Base-by-base conservation (phyloP, 176 grass and related monocot species). In the Echinochloa phyllopogon region DNA sequence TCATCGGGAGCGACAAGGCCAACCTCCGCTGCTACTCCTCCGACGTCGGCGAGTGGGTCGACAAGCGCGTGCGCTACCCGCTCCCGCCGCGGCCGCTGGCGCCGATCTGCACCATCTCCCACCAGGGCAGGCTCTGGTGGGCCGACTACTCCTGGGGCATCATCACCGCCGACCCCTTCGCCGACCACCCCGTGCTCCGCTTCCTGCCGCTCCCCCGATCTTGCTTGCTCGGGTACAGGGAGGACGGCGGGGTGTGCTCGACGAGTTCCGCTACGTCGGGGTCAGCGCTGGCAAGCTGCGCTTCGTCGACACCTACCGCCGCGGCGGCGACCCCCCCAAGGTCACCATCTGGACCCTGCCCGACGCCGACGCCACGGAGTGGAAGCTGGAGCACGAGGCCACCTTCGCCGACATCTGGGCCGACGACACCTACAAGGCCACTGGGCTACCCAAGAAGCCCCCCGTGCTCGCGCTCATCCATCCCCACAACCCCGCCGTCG, bases 201-300 rank as follows among this genome's bases (percentile, higher is more conserved):
- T 58, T 58, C 55, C 6, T 58, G 20, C 21, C 55, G 8, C 13
- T 60, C 21, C 71, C 59, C 60, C 21, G 60, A 39, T 15, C 47
- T 57, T 58, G 55, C 20, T 33, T 66, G 47, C 72, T 84, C 4
- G n/a, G n/a, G n/a, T n/a, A n/a, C n/a, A n/a, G n/a, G n/a, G n/a
- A n/a, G n/a, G n/a, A n/a, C n/a, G n/a, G n/a, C n/a, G n/a, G n/a
- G n/a, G n/a, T n/a, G n/a, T n/a, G n/a, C n/a, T n/a, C n/a, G n/a
- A n/a, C n/a, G n/a, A n/a, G n/a, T n/a, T n/a, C n/a, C n/a, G n/a
- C n/a, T n/a, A n/a, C n/a, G n/a, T n/a, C n/a, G n/a, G n/a, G n/a
- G n/a, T 33, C 6, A 25, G 4, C 13, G 17, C 77, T 4, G 29
- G 29, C 29, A 33, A 33, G 29, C 29, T 33, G 29, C 29, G 29